Base-by-base conservation (phyloP, 306 rosid species). In the Abrus precatorius region DNA sequence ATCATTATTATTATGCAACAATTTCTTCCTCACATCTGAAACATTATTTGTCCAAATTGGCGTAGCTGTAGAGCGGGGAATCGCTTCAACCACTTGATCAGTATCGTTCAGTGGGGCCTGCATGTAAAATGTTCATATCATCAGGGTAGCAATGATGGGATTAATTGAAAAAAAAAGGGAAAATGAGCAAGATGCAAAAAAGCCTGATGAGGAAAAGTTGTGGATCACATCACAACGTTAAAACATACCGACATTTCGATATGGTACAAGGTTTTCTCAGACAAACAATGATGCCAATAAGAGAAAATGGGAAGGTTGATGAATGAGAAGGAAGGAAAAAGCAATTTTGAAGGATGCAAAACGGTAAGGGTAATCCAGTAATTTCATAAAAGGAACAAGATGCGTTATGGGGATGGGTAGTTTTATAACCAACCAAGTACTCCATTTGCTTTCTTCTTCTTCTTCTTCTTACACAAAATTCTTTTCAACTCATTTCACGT, bases 201-300 rank as follows among this genome's bases (percentile, higher is more conserved):
- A 6, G 47, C 0, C 47, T 4, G 47, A 6, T 43, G 7, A 36
- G 40, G 40, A 36, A 36, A 36, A 4, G 40, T 36, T 36, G 4
- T 36, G 40, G 47, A 43, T 43, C 47, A 43, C 47, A 2, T 43
- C 47, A 6, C 47, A 43, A 82, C 6, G n/a, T 30, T 10, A 48
- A 83, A 72, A 80, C 90, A 82, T 52, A 86, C 94, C 88, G 87
- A 84, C 91, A 90, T 90, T 61, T 65, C 33, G 76, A 56, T 48
- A 62, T 5, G 12, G 20, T 68, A 48, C 56, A 7, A 40, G 33
- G 73, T 69, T 69, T 55, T 36, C 56, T 20, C 34, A 60, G 82
- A 55, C 47, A 38, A 10, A 36, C 48, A 65, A 49, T 3, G 45
- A 34, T 13, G 6, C 5, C 40, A 34, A 1, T 36, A 48, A 48